Conservation (phyloP, 2,329 filamentous ascomycete species). For the Epichloe sibirici region DNA sequence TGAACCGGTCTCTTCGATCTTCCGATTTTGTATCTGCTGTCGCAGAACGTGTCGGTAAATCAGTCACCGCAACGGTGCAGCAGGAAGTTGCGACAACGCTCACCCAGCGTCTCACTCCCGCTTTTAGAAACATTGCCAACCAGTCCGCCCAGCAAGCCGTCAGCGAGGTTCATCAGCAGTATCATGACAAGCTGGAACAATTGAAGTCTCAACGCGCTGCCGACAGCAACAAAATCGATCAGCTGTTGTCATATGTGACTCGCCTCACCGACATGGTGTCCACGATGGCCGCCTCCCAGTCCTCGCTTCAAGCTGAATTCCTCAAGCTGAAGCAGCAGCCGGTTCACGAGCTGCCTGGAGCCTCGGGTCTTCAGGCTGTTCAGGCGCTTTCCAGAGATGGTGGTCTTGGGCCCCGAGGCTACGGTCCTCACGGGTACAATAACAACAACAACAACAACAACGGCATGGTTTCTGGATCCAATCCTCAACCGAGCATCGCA, state of each 20-base stretch:
- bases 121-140: conserved; percentile 51
- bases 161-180: conserved; percentile 54
- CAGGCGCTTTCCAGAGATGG: conserved; percentile 4
- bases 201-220: conserved; percentile 37
- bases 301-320: conserved; percentile 54
- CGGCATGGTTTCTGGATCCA: conserved; percentile 13
- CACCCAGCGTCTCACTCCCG: conserved; percentile 51
- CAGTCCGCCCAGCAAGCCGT: conserved; percentile 57
- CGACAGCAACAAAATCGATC: conserved; percentile 55
- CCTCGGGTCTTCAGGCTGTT: conserved; percentile 11
- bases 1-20: conserved; percentile 46
- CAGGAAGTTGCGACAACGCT: conserved; percentile 51
- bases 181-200: conserved; percentile 37
- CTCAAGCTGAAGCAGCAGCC: conserved; percentile 43
- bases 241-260: conserved; percentile 55
- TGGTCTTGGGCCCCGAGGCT: not conserved
- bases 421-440: conserved; percentile 15
- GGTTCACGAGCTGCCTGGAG: conserved; percentile 29
- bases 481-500: conserved; percentile 18
- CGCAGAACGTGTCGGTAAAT: conserved; percentile 53
- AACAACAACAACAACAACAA: conserved; percentile 13
- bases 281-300: conserved; percentile 55
- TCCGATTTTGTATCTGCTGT: conserved; percentile 62
- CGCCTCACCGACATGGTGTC: conserved; percentile 57
- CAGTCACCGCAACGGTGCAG: conserved; percentile 57